These are phyloP conservation scores for Dianthus caryophyllus DNA, from an alignment of 148 eudicot species.

Conservation along the genomic window DNA sequence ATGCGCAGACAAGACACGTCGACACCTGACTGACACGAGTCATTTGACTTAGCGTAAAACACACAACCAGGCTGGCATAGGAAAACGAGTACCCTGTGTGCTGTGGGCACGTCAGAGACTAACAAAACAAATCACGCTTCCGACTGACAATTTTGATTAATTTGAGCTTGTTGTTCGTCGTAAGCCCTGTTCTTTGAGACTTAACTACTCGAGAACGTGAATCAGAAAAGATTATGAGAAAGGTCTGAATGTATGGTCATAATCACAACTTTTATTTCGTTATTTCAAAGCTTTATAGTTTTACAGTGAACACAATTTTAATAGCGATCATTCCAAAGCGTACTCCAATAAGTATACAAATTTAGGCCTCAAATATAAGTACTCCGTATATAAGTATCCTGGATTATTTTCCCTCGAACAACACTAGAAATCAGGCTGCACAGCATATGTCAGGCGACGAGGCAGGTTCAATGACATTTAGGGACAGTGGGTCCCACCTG, in stretches of 20 bases:
- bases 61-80: no score
- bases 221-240: neutral
- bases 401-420: neutral
- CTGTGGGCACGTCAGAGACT: no score
- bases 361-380: slow-evolving; percentile 12
- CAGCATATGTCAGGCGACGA: slow-evolving; percentile 42
- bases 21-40: no score
- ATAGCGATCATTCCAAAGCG: neutral
- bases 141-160: no score
- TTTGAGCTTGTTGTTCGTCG: no score
- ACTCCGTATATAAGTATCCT: no score
- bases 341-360: slow-evolving; percentile 11
- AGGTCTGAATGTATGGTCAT: neutral
- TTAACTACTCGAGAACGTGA: no score
- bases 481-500: slow-evolving; percentile 44
- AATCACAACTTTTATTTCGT: neutral
- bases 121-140: no score
- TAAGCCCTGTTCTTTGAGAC: no score
- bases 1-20: no score
- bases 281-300: slow-evolving; percentile 6
- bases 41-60: no score
- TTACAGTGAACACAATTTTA: slow-evolving; percentile 2
- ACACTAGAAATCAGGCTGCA: slow-evolving; percentile 21
- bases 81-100: no score
- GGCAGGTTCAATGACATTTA: slow-evolving; percentile 31